These are phyloP conservation scores for Papiliotrema fonsecae DNA, from an alignment of 1,284 basidiomycete species.

Conservation along the genomic window DNA sequence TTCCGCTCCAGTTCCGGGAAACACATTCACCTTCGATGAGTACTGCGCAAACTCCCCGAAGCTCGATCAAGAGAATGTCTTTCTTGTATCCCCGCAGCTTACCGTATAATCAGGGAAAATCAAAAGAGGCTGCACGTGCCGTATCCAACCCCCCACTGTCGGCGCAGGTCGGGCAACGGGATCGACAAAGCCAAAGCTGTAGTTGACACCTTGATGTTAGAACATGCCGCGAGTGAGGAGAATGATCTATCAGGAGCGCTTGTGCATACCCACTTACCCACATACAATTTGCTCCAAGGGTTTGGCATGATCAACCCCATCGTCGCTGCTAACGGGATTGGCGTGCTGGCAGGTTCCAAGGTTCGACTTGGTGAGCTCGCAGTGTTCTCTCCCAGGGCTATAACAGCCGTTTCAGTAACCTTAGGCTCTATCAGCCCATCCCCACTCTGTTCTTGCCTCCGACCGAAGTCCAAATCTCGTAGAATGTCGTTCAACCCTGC, in stretches of 20 bases:
- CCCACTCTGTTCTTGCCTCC: background rate
- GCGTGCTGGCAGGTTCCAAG: constrained; percentile 13
- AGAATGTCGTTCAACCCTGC: background rate
- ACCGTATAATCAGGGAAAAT: constrained; percentile 38
- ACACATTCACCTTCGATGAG: constrained; percentile 26
- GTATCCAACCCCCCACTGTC: constrained; percentile 37
- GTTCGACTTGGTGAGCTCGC: background rate
- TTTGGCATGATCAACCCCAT: constrained; percentile 47
- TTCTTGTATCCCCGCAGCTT: background rate
- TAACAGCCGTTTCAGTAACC: background rate
- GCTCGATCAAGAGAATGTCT: background rate
- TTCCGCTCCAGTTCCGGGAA: constrained; percentile 24
- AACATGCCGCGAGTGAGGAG: too few relatives aligned
- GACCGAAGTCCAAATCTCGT: background rate
- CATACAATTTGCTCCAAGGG: constrained; percentile 31
- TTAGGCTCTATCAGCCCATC: background rate
- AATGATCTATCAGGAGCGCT: background rate
- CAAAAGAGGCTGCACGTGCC: constrained; percentile 37
- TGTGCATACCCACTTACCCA: constrained; percentile 22
- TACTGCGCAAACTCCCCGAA: too few relatives aligned
- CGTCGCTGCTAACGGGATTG: constrained; percentile 27
- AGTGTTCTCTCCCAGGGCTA: background rate
- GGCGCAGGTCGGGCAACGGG: constrained; percentile 30
- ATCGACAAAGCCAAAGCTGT: constrained; percentile 46
- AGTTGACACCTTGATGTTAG: constrained; percentile 19